phyloP scores from a whole-genome alignment of 2,329 filamentous ascomycete genomes.

The Verticillium nonalfalfae region DNA sequence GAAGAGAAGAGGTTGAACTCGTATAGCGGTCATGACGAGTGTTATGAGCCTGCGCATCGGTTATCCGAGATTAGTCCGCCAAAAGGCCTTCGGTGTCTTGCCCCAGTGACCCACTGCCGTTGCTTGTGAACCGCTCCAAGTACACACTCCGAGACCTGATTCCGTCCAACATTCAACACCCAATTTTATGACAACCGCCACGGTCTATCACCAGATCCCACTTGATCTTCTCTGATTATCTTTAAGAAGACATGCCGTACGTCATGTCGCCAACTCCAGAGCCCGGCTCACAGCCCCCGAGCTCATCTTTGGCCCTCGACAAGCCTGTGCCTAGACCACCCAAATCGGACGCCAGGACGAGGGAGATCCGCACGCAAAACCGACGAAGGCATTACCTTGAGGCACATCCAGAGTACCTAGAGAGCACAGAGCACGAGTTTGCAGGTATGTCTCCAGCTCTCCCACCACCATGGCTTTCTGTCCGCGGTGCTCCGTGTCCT shows the following conservation, averaged over 20 bases:
- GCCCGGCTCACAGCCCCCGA: not conserved
- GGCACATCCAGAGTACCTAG: slow-evolving; percentile 66
- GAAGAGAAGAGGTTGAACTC: too few species aligned
- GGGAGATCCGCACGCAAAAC: slow-evolving; percentile 60
- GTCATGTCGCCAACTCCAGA: not conserved
- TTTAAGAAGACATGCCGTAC: not conserved
- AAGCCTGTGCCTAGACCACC: slow-evolving; percentile 37
- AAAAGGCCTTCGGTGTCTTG: too few species aligned
- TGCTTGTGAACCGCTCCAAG: too few species aligned
- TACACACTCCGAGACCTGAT: too few species aligned
- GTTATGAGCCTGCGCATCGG: too few species aligned
- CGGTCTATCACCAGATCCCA: too few species aligned
- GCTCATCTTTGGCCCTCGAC: slow-evolving; percentile 9
- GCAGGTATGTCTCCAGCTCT: slow-evolving; percentile 29
- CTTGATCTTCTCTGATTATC: not conserved
- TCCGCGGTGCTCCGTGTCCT: not conserved
- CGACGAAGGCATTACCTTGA: slow-evolving; percentile 71
- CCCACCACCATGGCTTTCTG: too few species aligned
- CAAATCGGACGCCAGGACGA: slow-evolving; percentile 31
- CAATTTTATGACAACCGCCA: too few species aligned
- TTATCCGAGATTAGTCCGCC: too few species aligned
- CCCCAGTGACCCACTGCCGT: too few species aligned
- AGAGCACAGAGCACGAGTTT: slow-evolving; percentile 46
- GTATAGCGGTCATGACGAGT: too few species aligned
- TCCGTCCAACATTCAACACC: too few species aligned